These are phyloP conservation scores for Xylaria palmicola DNA, from an alignment of 495 filamentous ascomycete genomes.

Conservation along the genomic window DNA sequence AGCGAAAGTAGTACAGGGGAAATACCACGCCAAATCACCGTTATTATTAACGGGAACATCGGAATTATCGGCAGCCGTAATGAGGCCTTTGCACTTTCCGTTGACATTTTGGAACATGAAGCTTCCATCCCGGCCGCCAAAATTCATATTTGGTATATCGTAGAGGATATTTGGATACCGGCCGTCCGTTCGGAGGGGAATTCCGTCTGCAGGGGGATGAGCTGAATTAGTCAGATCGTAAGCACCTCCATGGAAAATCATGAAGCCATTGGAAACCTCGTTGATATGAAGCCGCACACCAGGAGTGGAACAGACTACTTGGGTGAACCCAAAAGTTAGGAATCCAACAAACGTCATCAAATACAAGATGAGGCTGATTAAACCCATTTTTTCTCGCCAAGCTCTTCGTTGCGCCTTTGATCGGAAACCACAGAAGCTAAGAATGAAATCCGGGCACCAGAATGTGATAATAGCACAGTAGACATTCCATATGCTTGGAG, in stretches of 20 bases:
- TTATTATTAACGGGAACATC: slow-evolving; percentile 75
- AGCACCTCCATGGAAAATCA: slow-evolving; percentile 94
- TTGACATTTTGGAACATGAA: slow-evolving; percentile 99
- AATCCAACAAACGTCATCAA: slow-evolving; percentile 92
- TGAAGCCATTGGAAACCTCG: slow-evolving; percentile 72
- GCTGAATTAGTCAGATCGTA: slow-evolving; percentile 73
- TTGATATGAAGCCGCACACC: slow-evolving; percentile 75
- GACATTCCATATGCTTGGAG: slow-evolving; percentile 88
- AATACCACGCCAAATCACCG: slow-evolving; percentile 93
- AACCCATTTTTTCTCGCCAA: slow-evolving; percentile 98
- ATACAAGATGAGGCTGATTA: slow-evolving; percentile 87
- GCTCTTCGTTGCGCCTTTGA: slow-evolving; percentile 84
- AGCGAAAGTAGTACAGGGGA: slow-evolving; percentile 87
- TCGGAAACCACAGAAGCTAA: slow-evolving; percentile 85
- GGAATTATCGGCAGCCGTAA: slow-evolving; percentile 66
- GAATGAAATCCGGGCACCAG: slow-evolving; percentile 84
- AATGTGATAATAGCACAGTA: slow-evolving; percentile 95
- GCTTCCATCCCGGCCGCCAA: slow-evolving; percentile 86
- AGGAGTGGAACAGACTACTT: slow-evolving; percentile 74
- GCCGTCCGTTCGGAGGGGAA: slow-evolving; percentile 53
- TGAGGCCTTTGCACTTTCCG: slow-evolving; percentile 90
- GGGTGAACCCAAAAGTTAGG: slow-evolving; percentile 94
- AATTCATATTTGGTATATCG: slow-evolving; percentile 67
- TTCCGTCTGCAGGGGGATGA: slow-evolving; percentile 78
- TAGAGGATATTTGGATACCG: slow-evolving; percentile 73